phyloP scores from a whole-genome alignment of 2,329 filamentous ascomycete genomes.

The Neonectria punicea region DNA sequence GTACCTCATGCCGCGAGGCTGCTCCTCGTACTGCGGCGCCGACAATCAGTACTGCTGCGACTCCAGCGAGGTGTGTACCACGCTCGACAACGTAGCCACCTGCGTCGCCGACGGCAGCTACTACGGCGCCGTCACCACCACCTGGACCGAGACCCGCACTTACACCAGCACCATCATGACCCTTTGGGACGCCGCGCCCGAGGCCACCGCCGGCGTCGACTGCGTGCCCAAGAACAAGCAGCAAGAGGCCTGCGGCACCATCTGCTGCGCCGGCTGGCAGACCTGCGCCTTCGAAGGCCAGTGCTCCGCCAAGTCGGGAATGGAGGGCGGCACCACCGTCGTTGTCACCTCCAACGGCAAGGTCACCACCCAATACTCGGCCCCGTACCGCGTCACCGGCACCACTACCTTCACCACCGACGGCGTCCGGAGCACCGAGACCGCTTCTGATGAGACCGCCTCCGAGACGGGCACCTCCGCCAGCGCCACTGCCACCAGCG shows the following conservation, averaged over 20 bases:
- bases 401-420: constrained; percentile 65
- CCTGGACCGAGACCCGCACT: constrained; percentile 70
- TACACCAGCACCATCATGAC: constrained; percentile 69
- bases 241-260: constrained; percentile 71
- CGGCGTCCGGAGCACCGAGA: constrained; percentile 58
- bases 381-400: constrained; percentile 63
- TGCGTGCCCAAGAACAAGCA: constrained; percentile 64
- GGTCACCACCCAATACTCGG: constrained; percentile 66
- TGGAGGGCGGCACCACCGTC: constrained; percentile 54
- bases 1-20: constrained; percentile 61
- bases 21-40: constrained; percentile 64
- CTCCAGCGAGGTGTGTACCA: constrained; percentile 61
- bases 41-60: constrained; percentile 67
- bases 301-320: constrained; percentile 66
- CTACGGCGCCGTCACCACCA: constrained; percentile 60
- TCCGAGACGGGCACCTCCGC: constrained; percentile 63
- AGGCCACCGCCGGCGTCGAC: constrained; percentile 54
- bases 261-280: constrained; percentile 77
- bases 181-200: constrained; percentile 56
- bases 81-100: constrained; percentile 59
- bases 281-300: constrained; percentile 70
- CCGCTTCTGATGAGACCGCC: constrained; percentile 57
- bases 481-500: constrained; percentile 62
- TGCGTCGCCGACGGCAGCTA: constrained; percentile 54
- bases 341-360: constrained; percentile 58